These are phyloP conservation scores for Pistacia integerrima DNA, from an alignment of 345 rosid species.

Conservation along the genomic window DNA sequence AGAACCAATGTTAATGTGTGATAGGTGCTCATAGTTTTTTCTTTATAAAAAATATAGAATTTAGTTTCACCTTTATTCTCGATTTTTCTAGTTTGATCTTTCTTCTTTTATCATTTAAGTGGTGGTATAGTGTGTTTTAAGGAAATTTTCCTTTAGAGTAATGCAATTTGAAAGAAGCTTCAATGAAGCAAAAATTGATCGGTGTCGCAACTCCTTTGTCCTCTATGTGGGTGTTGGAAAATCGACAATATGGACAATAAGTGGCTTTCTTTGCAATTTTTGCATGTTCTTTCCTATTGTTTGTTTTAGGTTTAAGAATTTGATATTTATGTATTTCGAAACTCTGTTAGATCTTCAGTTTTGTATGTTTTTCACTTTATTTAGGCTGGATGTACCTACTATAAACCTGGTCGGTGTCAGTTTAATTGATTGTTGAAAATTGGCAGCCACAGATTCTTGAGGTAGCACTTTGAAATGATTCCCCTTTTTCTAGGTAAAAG, in stretches of 20 bases:
- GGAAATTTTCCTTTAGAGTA: not conserved
- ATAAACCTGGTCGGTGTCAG: not conserved
- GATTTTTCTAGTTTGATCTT: not conserved
- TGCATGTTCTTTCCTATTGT: not conserved
- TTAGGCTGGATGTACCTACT: not conserved
- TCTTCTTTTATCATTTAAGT: not conserved
- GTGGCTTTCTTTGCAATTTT: not conserved
- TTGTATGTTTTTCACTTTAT: not conserved
- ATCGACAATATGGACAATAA: not conserved
- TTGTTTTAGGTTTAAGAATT: not conserved
- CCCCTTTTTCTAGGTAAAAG: not conserved
- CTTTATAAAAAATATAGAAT: too few relatives aligned
- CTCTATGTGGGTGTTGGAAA: conserved; percentile 10
- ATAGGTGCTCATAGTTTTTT: too few relatives aligned
- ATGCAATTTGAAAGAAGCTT: not conserved
- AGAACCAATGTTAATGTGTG: not conserved
- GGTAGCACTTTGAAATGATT: not conserved
- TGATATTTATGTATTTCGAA: not conserved
- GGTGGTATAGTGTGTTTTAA: not conserved
- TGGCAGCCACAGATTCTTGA: not conserved
- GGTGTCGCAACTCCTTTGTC: not conserved
- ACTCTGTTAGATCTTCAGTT: not conserved
- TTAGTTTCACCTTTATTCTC: not conserved
- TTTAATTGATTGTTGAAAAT: conserved; percentile 14
- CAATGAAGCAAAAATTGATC: conserved; percentile 9